phyloP scores from a whole-genome alignment of 371 early-diverging fungal species.

The Rhizopus microsporus region DNA sequence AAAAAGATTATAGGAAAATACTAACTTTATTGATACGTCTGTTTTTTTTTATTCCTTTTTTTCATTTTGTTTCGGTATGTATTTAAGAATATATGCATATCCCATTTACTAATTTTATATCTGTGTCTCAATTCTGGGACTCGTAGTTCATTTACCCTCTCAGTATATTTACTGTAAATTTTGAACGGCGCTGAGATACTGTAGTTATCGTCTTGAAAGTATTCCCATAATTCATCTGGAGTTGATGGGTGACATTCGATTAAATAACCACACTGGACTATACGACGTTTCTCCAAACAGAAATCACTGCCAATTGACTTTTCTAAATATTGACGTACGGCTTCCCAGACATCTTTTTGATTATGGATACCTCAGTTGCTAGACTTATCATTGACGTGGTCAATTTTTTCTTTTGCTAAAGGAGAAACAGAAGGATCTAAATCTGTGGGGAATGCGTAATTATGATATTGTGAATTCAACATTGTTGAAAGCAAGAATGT shows the following conservation, averaged over 20 bases:
- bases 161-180: neutral
- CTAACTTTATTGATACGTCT: no score
- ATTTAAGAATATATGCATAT: no score
- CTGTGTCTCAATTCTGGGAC: neutral
- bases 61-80: no score
- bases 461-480: slow-evolving; percentile 6
- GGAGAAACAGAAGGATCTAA: slow-evolving; percentile 7
- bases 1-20: neutral
- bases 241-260: neutral
- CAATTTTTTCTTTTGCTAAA: slow-evolving; percentile 4
- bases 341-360: neutral
- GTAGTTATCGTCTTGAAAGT: neutral
- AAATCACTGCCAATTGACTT: neutral
- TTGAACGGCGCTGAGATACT: neutral
- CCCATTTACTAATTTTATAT: no score
- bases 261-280: neutral
- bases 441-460: slow-evolving; percentile 4
- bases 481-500: slow-evolving; percentile 2
- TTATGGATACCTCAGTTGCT: neutral
- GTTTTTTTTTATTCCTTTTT: no score
- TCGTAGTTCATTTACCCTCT: neutral
- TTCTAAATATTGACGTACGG: neutral
- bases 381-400: slow-evolving; percentile 11
- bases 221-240: neutral
- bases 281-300: neutral